A percentile compares a stretch with the other conserved stretches of the same genome.
These are phyloP conservation scores for Nannizziopsis barbatae DNA, from an alignment of 2,329 filamentous ascomycete genomes.

Conservation along the genomic window DNA sequence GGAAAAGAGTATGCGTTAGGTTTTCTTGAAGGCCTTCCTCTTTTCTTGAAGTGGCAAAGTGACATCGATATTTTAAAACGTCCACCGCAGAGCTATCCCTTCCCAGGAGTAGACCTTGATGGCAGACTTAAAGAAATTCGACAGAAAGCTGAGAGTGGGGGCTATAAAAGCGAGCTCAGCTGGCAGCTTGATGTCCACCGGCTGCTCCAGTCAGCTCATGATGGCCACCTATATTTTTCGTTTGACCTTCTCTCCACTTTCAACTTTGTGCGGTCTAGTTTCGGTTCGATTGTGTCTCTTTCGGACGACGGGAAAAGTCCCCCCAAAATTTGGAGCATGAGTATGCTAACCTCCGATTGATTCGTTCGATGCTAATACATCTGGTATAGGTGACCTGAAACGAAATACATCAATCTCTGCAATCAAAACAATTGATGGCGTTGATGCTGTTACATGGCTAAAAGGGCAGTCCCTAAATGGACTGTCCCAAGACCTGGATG, in stretches of 20 bases:
- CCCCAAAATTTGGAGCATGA: slow-evolving; percentile 43
- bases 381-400: slow-evolving; percentile 14
- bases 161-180: slow-evolving; percentile 44
- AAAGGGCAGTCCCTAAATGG: slow-evolving; percentile 16
- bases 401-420: slow-evolving; percentile 20
- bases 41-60: slow-evolving; percentile 19
- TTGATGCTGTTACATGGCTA: slow-evolving; percentile 22
- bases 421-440: slow-evolving; percentile 24
- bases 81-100: slow-evolving; percentile 43
- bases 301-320: slow-evolving; percentile 49
- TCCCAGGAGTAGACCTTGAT: slow-evolving; percentile 41
- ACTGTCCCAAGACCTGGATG: slow-evolving; percentile 23
- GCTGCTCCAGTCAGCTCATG: slow-evolving; percentile 46
- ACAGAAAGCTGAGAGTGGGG: slow-evolving; percentile 31
- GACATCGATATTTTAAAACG: slow-evolving; percentile 23
- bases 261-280: slow-evolving; percentile 42
- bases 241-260: slow-evolving; percentile 29
- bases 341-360: slow-evolving; percentile 6
- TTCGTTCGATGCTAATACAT: background rate
- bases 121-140: slow-evolving; percentile 38
- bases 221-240: slow-evolving; percentile 43
- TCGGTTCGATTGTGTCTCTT: slow-evolving; percentile 49
- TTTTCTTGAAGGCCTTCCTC: slow-evolving; percentile 18
- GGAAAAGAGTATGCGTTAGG: slow-evolving; percentile 16
- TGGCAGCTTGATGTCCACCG: slow-evolving; percentile 46